These are phyloP conservation scores for Zasmidium citrigriseum DNA, from an alignment of 2,329 filamentous ascomycete species.

Conservation along the genomic window DNA sequence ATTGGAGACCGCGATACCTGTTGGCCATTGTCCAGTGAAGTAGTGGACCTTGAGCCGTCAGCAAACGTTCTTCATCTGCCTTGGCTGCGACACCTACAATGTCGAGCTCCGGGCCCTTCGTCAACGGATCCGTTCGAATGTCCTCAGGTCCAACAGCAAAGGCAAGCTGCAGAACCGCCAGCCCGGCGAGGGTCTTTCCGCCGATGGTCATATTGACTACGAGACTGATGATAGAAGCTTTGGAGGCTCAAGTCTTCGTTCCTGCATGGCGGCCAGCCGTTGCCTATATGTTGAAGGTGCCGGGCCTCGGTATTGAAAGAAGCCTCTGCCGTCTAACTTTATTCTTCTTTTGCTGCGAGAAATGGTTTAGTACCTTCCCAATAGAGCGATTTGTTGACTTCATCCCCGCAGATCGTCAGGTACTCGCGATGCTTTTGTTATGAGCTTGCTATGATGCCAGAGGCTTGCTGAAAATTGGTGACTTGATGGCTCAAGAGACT, in stretches of 20 bases:
- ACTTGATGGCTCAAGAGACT: neutral
- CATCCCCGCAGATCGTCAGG: conserved; percentile 2
- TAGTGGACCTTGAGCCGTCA: conserved; percentile 38
- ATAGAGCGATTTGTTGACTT: neutral
- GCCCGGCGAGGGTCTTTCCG: neutral
- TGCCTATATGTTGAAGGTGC: neutral
- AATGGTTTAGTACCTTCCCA: conserved; percentile 3
- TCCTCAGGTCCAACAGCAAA: conserved; percentile 10
- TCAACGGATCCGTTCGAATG: conserved; percentile 19
- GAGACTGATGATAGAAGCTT: neutral
- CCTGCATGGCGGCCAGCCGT: neutral
- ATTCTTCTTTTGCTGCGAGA: neutral
- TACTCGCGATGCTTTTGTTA: neutral
- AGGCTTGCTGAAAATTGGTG: neutral
- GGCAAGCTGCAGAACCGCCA: conserved; percentile 6
- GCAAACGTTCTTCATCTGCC: neutral
- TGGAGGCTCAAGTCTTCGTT: neutral
- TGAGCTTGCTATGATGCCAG: neutral
- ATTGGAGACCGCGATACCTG: conserved; percentile 51
- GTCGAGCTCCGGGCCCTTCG: conserved; percentile 13
- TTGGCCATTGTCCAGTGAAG: conserved; percentile 52
- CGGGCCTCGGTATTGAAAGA: conserved; percentile 1
- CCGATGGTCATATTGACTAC: neutral
- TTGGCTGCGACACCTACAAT: conserved; percentile 3
- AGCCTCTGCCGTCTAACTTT: conserved; percentile 1